These are phyloP conservation scores for Voacanga thouarsii DNA, from an alignment of 257 asterid species.

Conservation along the genomic window DNA sequence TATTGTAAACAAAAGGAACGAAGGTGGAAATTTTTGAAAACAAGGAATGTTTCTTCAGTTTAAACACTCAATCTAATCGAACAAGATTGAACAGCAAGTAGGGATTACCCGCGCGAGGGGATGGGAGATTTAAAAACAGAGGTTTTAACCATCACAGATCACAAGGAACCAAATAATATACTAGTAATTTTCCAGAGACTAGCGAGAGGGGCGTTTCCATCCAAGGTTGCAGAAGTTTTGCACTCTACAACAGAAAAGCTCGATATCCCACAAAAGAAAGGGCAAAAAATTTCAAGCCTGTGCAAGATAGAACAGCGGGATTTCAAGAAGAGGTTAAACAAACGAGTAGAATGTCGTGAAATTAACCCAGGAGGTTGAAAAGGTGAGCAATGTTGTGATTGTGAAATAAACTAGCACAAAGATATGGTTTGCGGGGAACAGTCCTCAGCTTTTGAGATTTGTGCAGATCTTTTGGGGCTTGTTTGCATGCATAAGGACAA, in stretches of 20 bases:
- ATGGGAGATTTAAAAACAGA: background rate
- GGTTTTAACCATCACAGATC: background rate
- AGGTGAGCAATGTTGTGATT: background rate
- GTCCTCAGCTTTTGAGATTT: slow-evolving; percentile 38
- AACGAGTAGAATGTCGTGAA: background rate
- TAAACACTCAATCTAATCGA: background rate
- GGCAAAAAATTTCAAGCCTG: background rate
- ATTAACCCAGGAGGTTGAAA: background rate
- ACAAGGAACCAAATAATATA: background rate
- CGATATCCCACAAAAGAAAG: background rate
- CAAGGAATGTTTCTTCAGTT: too few species aligned
- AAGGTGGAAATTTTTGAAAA: too few species aligned
- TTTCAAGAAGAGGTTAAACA: background rate
- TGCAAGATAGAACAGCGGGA: background rate
- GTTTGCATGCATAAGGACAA: slow-evolving; percentile 42
- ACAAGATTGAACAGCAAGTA: background rate
- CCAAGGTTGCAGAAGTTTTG: background rate
- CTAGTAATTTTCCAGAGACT: too few species aligned
- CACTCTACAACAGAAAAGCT: background rate
- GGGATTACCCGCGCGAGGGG: too few species aligned
- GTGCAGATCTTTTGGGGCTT: slow-evolving; percentile 29
- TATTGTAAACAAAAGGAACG: too few species aligned
- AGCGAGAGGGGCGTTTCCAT: background rate
- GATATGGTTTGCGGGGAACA: slow-evolving; percentile 31
- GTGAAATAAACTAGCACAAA: background rate